These are phyloP conservation scores for Hanseniaspora hatyaiensis DNA, from an alignment of 805 yeast genomes.

Conservation along the genomic window DNA sequence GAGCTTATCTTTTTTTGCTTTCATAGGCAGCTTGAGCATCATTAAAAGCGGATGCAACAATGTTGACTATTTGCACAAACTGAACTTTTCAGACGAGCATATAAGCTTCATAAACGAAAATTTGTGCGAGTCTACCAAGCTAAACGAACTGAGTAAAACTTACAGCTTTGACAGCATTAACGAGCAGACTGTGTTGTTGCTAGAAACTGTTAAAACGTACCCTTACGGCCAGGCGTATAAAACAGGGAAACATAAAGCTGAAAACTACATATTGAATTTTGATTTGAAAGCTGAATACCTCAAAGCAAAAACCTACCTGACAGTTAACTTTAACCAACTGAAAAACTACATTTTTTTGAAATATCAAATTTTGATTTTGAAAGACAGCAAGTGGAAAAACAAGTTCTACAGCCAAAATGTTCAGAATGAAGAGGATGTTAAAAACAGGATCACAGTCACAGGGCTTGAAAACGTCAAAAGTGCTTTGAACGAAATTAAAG, in stretches of 20 bases:
- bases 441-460: background rate
- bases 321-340: background rate
- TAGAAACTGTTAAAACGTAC: background rate
- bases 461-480: background rate
- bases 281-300: background rate
- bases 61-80: too few relatives aligned
- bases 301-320: background rate
- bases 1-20: too few relatives aligned
- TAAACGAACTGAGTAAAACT: too few relatives aligned
- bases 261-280: background rate
- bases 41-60: too few relatives aligned
- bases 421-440: background rate
- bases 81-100: too few relatives aligned
- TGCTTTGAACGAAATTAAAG: background rate
- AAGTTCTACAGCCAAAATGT: background rate
- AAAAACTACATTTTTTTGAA: slow-evolving; percentile 9
- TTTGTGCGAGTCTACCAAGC: too few relatives aligned
- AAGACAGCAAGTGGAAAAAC: slow-evolving; percentile 3
- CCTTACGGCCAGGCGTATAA: background rate
- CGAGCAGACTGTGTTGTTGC: background rate
- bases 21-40: too few relatives aligned
- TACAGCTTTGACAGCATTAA: background rate
- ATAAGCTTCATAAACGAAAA: too few relatives aligned
- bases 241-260: background rate
- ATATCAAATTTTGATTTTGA: slow-evolving; percentile 1